Conservation (phyloP, 306 rosid species). For the Malus sieversii region DNA sequence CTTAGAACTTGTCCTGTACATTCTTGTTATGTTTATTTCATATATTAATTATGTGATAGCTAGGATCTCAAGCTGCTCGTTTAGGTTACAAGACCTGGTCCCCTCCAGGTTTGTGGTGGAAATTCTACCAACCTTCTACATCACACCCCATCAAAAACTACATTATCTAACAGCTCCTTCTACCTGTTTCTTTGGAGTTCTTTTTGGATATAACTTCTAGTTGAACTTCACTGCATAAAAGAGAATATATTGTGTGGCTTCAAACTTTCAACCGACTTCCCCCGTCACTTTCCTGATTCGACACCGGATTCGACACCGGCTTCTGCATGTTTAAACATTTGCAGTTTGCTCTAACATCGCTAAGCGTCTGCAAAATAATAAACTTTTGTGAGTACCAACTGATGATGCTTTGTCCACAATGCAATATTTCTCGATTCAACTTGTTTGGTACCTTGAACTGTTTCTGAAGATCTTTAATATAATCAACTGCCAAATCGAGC, state of each 20-base stretch:
- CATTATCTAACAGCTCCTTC: conserved; percentile 11
- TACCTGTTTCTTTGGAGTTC: neutral
- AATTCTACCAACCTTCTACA: conserved; percentile 18
- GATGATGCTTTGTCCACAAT: neutral
- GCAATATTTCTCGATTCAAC: neutral
- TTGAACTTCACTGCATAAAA: conserved; percentile 20
- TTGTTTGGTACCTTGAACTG: conserved; percentile 61
- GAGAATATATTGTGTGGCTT: conserved; percentile 6
- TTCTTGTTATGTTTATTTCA: conserved; percentile 19
- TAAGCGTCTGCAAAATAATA: conserved; percentile 46
- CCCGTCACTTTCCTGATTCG: conserved; percentile 14
- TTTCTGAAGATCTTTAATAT: conserved; percentile 86
- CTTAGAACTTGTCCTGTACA: conserved; percentile 26
- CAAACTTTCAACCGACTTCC: conserved; percentile 21
- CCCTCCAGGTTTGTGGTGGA: conserved; percentile 8
- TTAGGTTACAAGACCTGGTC: conserved; percentile 10
- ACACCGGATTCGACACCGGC: conserved; percentile 32
- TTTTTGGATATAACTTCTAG: conserved; percentile 7
- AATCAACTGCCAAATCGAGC: conserved; percentile 89
- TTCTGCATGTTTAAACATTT: conserved; percentile 50
- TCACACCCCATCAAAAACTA: conserved; percentile 6
- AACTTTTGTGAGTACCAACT: neutral
- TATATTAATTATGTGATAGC: conserved; percentile 4
- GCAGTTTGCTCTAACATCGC: conserved; percentile 67
- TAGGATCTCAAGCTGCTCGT: conserved; percentile 14